phyloP scores from a whole-genome alignment of 2,329 filamentous ascomycete genomes.

The Didymella keratinophila region DNA sequence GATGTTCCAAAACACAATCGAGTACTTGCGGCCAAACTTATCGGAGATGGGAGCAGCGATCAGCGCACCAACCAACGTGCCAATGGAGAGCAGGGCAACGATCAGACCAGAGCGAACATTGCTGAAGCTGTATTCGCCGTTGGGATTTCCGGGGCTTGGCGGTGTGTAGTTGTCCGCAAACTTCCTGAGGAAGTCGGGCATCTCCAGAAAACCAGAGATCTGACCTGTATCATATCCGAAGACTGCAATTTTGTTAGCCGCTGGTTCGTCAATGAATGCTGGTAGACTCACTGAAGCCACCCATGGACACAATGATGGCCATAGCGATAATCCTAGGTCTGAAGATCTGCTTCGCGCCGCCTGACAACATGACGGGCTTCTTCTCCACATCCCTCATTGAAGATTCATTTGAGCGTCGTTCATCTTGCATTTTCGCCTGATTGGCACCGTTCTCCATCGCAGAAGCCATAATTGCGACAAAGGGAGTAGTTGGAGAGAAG shows the following conservation, averaged over 20 bases:
- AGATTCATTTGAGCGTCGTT: conserved; percentile 29
- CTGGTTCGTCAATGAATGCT: rapidly evolving
- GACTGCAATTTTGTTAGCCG: conserved; percentile 13
- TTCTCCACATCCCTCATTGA: conserved; percentile 43
- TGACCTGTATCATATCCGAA: conserved; percentile 49
- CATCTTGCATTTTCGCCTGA: conserved; percentile 5
- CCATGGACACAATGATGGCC: conserved; percentile 47
- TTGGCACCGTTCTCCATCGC: conserved; percentile 1
- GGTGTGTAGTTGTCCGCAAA: conserved; percentile 36
- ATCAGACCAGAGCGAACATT: conserved; percentile 47
- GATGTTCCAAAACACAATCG: conserved; percentile 69
- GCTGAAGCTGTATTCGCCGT: conserved; percentile 38
- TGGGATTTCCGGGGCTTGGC: conserved; percentile 7
- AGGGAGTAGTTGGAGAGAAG: neutral
- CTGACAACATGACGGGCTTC: conserved; percentile 35
- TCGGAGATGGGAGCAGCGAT: conserved; percentile 66
- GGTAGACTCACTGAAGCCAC: conserved; percentile 37
- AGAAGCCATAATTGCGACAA: conserved; percentile 6
- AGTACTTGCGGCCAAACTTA: conserved; percentile 66
- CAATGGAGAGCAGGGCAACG: conserved; percentile 66
- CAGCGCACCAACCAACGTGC: conserved; percentile 77
- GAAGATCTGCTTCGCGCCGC: conserved; percentile 40
- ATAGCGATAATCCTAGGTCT: conserved; percentile 44
- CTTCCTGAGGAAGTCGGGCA: conserved; percentile 44
- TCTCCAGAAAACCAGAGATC: conserved; percentile 49